Percentiles rank a stretch among this genome's conserved stretches.
Conservation (phyloP, 148 eudicot genomes). For the Rhododendron kiyosumense region DNA sequence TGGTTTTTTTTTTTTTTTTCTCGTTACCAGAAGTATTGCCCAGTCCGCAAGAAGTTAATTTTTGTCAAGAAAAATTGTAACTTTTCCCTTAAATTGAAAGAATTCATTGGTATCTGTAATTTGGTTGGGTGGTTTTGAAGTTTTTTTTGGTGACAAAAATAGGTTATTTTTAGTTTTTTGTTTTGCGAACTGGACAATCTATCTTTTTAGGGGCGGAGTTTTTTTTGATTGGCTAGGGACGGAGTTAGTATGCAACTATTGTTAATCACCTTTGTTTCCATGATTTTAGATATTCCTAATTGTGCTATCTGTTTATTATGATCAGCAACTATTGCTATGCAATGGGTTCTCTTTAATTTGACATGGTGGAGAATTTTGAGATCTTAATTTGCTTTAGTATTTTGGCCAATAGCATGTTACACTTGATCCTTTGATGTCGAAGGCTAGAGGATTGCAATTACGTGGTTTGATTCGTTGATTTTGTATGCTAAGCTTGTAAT, state of each 20-base stretch:
- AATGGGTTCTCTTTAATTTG: not conserved
- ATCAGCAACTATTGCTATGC: not conserved
- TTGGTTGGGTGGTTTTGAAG: no score
- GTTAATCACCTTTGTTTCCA: not conserved
- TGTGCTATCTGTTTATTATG: not conserved
- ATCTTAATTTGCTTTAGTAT: not conserved
- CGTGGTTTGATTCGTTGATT: not conserved
- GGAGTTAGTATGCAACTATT: not conserved
- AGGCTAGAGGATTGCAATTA: not conserved
- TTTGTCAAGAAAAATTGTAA: not conserved
- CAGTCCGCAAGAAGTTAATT: not conserved
- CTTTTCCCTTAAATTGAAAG: not conserved
- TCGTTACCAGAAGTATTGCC: not conserved
- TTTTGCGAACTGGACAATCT: not conserved
- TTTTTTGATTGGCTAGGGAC: no score
- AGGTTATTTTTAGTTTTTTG: not conserved
- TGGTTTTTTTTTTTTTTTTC: no score
- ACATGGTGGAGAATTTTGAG: not conserved
- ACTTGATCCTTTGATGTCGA: not conserved
- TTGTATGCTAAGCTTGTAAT: not conserved
- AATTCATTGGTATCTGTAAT: not conserved
- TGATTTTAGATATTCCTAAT: not conserved
- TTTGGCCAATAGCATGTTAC: not conserved
- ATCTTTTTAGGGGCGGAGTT: not conserved
- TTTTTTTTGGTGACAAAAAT: not conserved